Conservation (phyloP, 2,329 filamentous ascomycete genomes). For the Cordyceps cicadae region DNA sequence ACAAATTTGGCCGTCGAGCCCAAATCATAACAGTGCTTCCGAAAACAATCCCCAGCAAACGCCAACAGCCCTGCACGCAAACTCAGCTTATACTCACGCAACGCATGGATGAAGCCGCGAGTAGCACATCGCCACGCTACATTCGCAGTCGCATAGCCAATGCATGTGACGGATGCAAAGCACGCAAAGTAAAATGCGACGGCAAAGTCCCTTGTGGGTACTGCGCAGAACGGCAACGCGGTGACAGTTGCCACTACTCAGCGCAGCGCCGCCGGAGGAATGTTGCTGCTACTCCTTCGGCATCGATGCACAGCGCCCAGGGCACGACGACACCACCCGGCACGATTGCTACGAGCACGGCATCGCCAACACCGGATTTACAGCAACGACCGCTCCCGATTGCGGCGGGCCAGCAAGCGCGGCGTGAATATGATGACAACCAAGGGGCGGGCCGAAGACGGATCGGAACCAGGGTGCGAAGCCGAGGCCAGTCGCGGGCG, state of each 20-base stretch:
- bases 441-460: background rate
- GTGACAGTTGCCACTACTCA: constrained; percentile 40
- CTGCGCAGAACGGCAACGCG: constrained; percentile 36
- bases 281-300: constrained; percentile 9
- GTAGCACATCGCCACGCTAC: constrained; percentile 8
- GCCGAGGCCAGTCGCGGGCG: background rate
- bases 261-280: constrained; percentile 32
- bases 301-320: background rate
- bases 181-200: constrained; percentile 48
- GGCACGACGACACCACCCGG: constrained; percentile 3
- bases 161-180: constrained; percentile 47
- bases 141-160: constrained; percentile 40
- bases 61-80: background rate
- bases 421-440: background rate
- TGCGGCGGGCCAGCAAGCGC: background rate
- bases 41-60: background rate
- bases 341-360: background rate
- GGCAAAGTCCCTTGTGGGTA: constrained; percentile 45
- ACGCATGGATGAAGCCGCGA: constrained; percentile 1
- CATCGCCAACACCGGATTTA: constrained; percentile 2
- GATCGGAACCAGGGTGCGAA: background rate
- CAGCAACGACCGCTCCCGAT: background rate
- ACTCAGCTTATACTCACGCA: background rate
- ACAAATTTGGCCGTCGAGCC: background rate
- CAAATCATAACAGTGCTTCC: constrained; percentile 10